Conservation (phyloP, 257 asterid species). For the Agastache rugosa region DNA sequence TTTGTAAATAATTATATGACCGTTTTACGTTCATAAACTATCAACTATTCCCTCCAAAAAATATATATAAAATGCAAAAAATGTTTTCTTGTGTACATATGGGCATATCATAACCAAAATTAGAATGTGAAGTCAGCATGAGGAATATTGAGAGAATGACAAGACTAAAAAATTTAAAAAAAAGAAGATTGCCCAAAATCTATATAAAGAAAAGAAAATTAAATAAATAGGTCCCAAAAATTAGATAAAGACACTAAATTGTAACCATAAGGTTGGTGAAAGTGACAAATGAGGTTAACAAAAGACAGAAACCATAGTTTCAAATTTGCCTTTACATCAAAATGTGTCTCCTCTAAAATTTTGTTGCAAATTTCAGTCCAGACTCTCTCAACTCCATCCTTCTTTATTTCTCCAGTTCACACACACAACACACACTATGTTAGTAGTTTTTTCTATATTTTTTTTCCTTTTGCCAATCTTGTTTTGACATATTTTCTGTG, state of each 20-base stretch:
- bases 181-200: conserved; percentile 12
- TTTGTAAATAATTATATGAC: no score
- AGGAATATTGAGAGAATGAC: conserved; percentile 40
- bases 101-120: conserved; percentile 4
- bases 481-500: conserved; percentile 37
- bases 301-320: conserved; percentile 40
- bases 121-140: conserved; percentile 30
- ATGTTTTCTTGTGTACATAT: conserved; percentile 6
- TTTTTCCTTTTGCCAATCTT: conserved; percentile 22
- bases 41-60: no score
- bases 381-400: conserved; percentile 6
- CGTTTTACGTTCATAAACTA: no score
- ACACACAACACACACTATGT: conserved; percentile 24
- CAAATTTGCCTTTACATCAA: conserved; percentile 32
- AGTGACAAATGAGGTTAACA: conserved; percentile 46
- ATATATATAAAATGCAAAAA: neutral
- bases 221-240: conserved; percentile 11
- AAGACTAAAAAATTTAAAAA: neutral
- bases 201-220: neutral
- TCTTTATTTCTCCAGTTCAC: conserved; percentile 24
- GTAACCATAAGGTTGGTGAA: conserved; percentile 38
- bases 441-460: conserved; percentile 1
- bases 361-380: conserved; percentile 25
- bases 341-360: conserved; percentile 23
- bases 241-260: conserved; percentile 28